These are phyloP conservation scores for Imleria badia DNA, from an alignment of 768 basidiomycete genomes.

Conservation along the genomic window DNA sequence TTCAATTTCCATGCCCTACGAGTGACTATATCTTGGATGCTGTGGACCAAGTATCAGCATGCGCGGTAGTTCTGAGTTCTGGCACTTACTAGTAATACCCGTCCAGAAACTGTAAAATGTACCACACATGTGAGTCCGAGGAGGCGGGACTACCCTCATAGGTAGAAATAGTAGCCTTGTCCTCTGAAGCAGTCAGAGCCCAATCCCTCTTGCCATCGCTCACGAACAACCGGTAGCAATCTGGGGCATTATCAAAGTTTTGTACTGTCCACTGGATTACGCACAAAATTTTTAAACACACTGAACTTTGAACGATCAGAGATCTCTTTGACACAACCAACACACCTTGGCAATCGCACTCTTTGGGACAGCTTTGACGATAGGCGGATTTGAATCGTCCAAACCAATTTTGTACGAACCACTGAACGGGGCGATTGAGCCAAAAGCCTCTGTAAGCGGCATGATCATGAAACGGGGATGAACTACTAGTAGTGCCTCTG, in stretches of 20 bases:
- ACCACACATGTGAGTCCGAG: constrained; percentile 8
- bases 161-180: not conserved
- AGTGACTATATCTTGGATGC: constrained; percentile 1
- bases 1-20: constrained; percentile 6
- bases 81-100: constrained; percentile 1
- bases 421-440: not conserved
- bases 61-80: not conserved
- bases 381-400: not conserved
- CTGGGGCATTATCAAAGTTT: not conserved
- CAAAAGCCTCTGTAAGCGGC: not conserved
- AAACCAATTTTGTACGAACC: not conserved
- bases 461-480: not conserved
- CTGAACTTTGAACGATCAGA: not conserved
- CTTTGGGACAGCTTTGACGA: constrained; percentile 3
- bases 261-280: constrained; percentile 8
- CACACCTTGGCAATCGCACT: not conserved
- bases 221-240: constrained; percentile 12
- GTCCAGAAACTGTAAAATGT: constrained; percentile 1
- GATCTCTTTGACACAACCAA: not conserved
- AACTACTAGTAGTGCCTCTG: too few species aligned
- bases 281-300: not conserved
- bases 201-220: constrained; percentile 10
- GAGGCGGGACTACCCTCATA: constrained; percentile 1
- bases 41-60: not conserved
- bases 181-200: not conserved